Percentiles rank a stretch among this genome's conserved stretches.
Conservation (phyloP, 352 stramenopile species). For the Pythium monospermum region DNA sequence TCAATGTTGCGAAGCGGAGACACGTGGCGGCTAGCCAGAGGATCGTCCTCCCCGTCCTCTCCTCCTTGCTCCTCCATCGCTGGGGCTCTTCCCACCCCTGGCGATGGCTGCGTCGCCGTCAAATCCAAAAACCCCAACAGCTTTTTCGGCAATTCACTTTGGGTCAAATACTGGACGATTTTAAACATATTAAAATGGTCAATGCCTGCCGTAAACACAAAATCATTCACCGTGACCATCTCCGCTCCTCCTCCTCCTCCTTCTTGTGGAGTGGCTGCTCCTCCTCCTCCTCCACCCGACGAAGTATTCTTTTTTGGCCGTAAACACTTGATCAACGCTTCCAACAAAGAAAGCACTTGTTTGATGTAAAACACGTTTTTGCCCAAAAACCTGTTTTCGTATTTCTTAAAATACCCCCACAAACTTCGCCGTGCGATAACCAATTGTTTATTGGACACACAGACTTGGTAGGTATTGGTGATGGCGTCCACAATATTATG, state of each 20-base stretch:
- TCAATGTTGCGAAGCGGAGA: constrained; percentile 82
- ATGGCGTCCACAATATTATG: constrained; percentile 98
- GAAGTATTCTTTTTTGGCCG: constrained; percentile 20
- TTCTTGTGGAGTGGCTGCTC: constrained; percentile 2
- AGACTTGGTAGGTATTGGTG: constrained; percentile 86
- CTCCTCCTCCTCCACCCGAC: neutral
- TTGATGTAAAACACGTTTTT: constrained; percentile 90
- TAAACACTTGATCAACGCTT: constrained; percentile 75
- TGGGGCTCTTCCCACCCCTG: too few relatives aligned
- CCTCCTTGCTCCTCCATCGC: too few relatives aligned
- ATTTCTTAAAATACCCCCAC: constrained; percentile 87
- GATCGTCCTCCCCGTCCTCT: constrained; percentile 27
- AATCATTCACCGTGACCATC: constrained; percentile 85
- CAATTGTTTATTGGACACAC: constrained; percentile 69
- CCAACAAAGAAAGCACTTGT: constrained; percentile 73
- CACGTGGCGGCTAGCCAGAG: constrained; percentile 67
- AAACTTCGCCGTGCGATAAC: constrained; percentile 63
- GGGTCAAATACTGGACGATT: constrained; percentile 72
- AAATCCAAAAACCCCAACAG: constrained; percentile 73
- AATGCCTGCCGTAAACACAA: constrained; percentile 69
- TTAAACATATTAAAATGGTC: constrained; percentile 91
- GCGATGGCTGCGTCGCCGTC: neutral
- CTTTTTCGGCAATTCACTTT: constrained; percentile 82
- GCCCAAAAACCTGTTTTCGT: constrained; percentile 83
- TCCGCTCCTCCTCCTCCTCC: constrained; percentile 28